Base-by-base conservation (phyloP, 2,329 filamentous ascomycete genomes). In the Penicillium capsulatum region DNA sequence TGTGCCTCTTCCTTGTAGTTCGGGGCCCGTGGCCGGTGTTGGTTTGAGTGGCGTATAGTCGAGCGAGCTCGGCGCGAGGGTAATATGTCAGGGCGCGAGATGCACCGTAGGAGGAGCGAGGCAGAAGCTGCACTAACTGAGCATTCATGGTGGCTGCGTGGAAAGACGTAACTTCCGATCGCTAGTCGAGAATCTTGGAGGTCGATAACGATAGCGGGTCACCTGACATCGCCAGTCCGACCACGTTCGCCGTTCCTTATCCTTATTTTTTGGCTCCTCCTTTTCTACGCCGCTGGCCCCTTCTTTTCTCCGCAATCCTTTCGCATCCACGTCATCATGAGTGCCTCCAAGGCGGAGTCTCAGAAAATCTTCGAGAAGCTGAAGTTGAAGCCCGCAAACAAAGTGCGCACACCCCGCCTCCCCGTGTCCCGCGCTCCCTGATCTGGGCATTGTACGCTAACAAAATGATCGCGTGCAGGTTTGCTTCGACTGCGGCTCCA, bases 311-410 rank as follows among this genome's bases (percentile, higher is more conserved):
- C 31, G 7, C 9, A 11, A 31, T 38, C 35, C 36, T 24, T 35
- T 29, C 43, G 34, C 33, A 32, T 38, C 28, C 24, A 26, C 44
- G 29, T 34, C 42, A 67, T 44, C 35, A 80, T 80, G 77, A 75
- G 74, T 66, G 92, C 92, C 63, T 84, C 86, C 37, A 98, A 97
- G 76, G 81, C 88, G 65, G 82, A 97, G 75, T 96, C 91, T 70
- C 86, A 91, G 67, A 91, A 90, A 72, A 87, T 98, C 68, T 98
- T 98, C 71, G 86, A 94, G 74, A 96, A 96, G 74, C 74, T 97
- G 65, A 96, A 94, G 77, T 78, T 82, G 42, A 95, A 96, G 75
- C 80, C 83, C 45, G 88, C 90, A 46, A 98, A 98, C 75, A 95
- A 94, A 79, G 90, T 92, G 70, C 60, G 74, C 55, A 51, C 50